Conservation (phyloP, 176 grass and related monocot species). For the Carex parvula region DNA sequence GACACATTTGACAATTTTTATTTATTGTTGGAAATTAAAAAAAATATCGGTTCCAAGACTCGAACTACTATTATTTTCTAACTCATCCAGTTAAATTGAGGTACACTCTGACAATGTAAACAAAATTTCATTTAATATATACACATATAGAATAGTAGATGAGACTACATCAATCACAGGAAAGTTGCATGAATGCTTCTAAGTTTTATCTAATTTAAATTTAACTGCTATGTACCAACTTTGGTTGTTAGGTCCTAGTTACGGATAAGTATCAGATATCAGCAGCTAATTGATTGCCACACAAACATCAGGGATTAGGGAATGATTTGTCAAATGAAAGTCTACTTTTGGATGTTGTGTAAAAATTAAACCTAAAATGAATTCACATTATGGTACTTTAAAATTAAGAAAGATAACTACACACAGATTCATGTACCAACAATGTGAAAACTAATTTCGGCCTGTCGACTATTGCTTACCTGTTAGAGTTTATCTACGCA, state of each 20-base stretch:
- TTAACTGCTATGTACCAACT: slow-evolving; percentile 1
- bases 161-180: neutral
- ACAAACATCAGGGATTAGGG: neutral
- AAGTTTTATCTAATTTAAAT: slow-evolving; percentile 9
- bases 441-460: too few relatives aligned
- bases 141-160: neutral
- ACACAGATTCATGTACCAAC: neutral
- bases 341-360: neutral
- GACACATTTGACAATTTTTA: too few relatives aligned
- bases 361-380: neutral
- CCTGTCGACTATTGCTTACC: too few relatives aligned
- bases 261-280: slow-evolving; percentile 12
- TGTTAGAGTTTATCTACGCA: too few relatives aligned
- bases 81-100: neutral
- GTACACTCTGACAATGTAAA: neutral
- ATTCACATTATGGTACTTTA: neutral
- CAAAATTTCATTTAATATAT: neutral
- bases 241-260: neutral
- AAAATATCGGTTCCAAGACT: neutral
- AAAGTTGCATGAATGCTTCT: neutral
- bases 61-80: neutral
- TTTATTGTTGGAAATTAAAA: too few relatives aligned
- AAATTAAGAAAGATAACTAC: neutral
- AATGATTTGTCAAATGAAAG: slow-evolving; percentile 4
- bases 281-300: neutral